A percentile compares a stretch with the other conserved stretches of the same genome.
Evolutionary conservation across 768 basidiomycete species (phyloP).

Genomic region (Lactifluus hygrophoroides): DNA sequence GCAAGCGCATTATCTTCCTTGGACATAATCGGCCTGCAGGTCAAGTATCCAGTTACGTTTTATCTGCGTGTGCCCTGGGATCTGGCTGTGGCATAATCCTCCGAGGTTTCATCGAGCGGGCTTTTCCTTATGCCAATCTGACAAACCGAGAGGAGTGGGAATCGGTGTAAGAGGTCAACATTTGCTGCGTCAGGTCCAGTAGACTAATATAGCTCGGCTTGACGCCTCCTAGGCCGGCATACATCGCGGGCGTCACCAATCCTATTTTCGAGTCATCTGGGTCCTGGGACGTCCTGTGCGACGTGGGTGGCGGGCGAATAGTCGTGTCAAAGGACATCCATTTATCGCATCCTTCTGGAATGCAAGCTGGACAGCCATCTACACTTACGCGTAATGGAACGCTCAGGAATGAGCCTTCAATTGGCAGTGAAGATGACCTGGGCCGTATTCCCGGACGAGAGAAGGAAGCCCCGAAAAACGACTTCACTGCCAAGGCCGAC

Average conservation of each 20-base stretch:
- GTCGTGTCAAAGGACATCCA: conserved; percentile 83
- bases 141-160: conserved; percentile 86
- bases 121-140: conserved; percentile 93
- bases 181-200: background rate
- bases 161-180: conserved; percentile 51
- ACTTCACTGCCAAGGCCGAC: conserved; percentile 49
- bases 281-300: conserved; percentile 90
- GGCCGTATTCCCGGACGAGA: conserved; percentile 48
- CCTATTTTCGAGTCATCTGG: conserved; percentile 87
- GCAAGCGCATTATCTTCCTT: conserved; percentile 93
- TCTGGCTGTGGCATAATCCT: conserved; percentile 83
- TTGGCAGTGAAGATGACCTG: conserved; percentile 63
- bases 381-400: conserved; percentile 49
- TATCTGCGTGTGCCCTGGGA: conserved; percentile 89
- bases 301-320: conserved; percentile 81
- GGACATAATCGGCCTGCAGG: conserved; percentile 86
- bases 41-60: conserved; percentile 82
- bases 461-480: conserved; percentile 35
- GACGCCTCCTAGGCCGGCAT: conserved; percentile 59
- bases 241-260: conserved; percentile 95
- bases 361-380: conserved; percentile 27
- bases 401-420: conserved; percentile 54
- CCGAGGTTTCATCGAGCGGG: conserved; percentile 80
- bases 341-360: conserved; percentile 33
- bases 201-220: background rate